Evolutionary conservation across 2,329 filamentous ascomycete genomes (phyloP).

Genomic region (Botrytis pseudocinerea): DNA sequence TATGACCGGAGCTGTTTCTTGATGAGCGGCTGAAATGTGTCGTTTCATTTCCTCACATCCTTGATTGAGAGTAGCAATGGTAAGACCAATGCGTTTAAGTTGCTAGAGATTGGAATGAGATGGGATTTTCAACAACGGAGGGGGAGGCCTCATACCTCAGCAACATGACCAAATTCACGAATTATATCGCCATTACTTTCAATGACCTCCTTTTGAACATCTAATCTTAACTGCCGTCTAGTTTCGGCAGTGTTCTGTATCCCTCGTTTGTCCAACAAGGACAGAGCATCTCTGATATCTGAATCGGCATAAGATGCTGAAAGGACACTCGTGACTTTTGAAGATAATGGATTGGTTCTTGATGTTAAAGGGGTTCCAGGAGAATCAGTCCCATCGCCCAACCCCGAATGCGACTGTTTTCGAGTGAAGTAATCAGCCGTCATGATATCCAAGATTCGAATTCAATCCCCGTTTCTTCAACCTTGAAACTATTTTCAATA

Average conservation of each 20-base stretch:
- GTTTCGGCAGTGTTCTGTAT: slow-evolving; percentile 75
- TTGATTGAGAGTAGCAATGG: slow-evolving; percentile 75
- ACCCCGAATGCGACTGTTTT: slow-evolving; percentile 30
- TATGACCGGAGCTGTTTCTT: slow-evolving; percentile 71
- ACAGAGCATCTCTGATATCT: slow-evolving; percentile 83
- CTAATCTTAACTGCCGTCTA: slow-evolving; percentile 74
- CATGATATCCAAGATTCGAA: slow-evolving; percentile 27
- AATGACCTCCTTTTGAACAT: slow-evolving; percentile 89
- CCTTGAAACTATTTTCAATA: neutral
- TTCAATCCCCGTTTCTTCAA: neutral
- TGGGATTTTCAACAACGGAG: slow-evolving; percentile 9
- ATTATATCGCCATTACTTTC: slow-evolving; percentile 89
- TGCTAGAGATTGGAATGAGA: slow-evolving; percentile 57
- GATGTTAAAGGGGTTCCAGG: slow-evolving; percentile 36
- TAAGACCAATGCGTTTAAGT: slow-evolving; percentile 78
- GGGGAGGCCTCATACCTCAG: slow-evolving; percentile 63
- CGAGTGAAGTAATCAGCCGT: slow-evolving; percentile 36
- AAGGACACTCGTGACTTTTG: slow-evolving; percentile 80
- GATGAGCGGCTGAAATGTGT: slow-evolving; percentile 73
- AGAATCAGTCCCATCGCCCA: slow-evolving; percentile 33
- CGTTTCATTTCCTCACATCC: slow-evolving; percentile 79
- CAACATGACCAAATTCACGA: slow-evolving; percentile 82
- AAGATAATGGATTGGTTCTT: slow-evolving; percentile 65
- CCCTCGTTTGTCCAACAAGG: slow-evolving; percentile 71
- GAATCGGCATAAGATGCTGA: slow-evolving; percentile 91